A percentile compares a stretch with the other conserved stretches of the same genome.
Evolutionary conservation across 2,329 filamentous ascomycete species (phyloP).

Genomic region (Coleophoma crateriformis): DNA sequence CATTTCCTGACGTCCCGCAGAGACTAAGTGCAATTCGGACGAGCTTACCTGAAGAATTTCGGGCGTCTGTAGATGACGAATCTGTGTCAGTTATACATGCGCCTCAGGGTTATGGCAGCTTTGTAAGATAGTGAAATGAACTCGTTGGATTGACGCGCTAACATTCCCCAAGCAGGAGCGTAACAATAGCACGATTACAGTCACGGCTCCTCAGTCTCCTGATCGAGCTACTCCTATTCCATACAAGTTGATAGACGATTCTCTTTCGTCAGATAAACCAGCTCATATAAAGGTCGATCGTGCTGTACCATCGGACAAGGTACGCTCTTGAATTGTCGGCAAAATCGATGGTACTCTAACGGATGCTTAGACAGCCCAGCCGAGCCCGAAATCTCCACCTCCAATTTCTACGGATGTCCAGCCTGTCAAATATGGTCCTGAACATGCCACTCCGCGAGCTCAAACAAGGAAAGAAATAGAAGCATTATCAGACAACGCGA

Average conservation of each 20-base stretch:
- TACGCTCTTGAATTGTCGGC: slow-evolving; percentile 10
- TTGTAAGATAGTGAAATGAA: slow-evolving; percentile 48
- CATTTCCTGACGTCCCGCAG: slow-evolving; percentile 10
- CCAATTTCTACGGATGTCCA: slow-evolving; percentile 73
- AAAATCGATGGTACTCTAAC: background rate
- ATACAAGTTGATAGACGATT: slow-evolving; percentile 12
- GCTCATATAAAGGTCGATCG: slow-evolving; percentile 12
- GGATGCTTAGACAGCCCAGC: slow-evolving; percentile 15
- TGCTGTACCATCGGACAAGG: slow-evolving; percentile 20
- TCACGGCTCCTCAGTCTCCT: slow-evolving; percentile 5
- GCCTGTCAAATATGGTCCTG: slow-evolving; percentile 57
- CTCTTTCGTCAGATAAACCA: background rate
- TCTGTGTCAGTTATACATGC: slow-evolving; percentile 89
- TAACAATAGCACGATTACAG: slow-evolving; percentile 5
- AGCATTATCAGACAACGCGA: slow-evolving; percentile 42
- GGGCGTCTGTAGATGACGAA: slow-evolving; percentile 63
- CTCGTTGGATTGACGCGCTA: slow-evolving; percentile 1
- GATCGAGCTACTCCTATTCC: slow-evolving; percentile 26
- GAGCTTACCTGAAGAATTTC: slow-evolving; percentile 49
- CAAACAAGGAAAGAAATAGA: slow-evolving; percentile 76
- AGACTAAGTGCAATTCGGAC: slow-evolving; percentile 35
- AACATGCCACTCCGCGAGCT: slow-evolving; percentile 72
- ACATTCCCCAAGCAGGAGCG: slow-evolving; percentile 6
- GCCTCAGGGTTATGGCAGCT: slow-evolving; percentile 74
- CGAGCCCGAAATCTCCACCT: slow-evolving; percentile 43